Evolutionary conservation across 2,329 filamentous ascomycete species (phyloP).

Genomic region (Microdochium bolleyi): DNA sequence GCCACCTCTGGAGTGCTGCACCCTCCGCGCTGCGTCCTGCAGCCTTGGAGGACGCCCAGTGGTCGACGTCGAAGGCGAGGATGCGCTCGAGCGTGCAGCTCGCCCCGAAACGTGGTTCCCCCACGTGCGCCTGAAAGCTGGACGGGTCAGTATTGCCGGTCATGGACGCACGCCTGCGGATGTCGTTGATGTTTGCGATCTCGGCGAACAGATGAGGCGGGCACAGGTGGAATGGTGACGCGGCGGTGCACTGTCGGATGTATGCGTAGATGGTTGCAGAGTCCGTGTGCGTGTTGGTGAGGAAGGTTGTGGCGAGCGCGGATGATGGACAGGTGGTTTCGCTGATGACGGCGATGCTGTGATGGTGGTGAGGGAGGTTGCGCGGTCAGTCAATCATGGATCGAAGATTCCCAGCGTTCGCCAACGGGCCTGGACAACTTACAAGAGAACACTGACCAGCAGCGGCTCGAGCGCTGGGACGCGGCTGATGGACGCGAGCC

Average conservation of each 20-base stretch:
- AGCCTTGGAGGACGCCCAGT: constrained; percentile 19
- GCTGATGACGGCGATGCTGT: constrained; percentile 20
- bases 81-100: constrained; percentile 15
- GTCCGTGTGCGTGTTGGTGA: constrained; percentile 13
- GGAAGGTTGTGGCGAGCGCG: constrained; percentile 12
- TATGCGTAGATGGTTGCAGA: constrained; percentile 10
- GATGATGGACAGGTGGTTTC: constrained; percentile 27
- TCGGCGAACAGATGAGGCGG: constrained; percentile 22
- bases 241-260: constrained; percentile 8
- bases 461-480: constrained; percentile 11
- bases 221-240: constrained; percentile 18
- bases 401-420: background rate
- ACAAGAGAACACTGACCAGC: constrained; percentile 13
- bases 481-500: constrained; percentile 12
- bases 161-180: constrained; percentile 14
- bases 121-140: constrained; percentile 1
- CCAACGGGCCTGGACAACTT: constrained; percentile 9
- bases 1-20: constrained; percentile 12
- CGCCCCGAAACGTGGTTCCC: constrained; percentile 6
- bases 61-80: constrained; percentile 16
- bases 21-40: constrained; percentile 1
- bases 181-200: constrained; percentile 24
- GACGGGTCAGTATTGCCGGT: constrained; percentile 2
- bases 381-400: constrained; percentile 4
- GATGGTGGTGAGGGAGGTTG: background rate